Evolutionary conservation across 116 monocot species (phyloP).

Genomic region (Posidonia oceanica): DNA sequence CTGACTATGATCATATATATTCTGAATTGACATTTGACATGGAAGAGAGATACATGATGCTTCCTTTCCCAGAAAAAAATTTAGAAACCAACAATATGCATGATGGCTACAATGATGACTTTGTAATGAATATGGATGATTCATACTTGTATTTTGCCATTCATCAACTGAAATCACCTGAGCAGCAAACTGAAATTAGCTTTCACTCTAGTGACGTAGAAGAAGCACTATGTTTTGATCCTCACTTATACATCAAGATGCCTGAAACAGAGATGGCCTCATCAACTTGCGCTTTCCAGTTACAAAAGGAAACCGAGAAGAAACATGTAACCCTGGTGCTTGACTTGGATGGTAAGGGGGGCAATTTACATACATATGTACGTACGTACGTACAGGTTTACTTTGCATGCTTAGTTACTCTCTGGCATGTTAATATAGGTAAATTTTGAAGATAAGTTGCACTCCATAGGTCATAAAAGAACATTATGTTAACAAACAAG

Average conservation of each 20-base stretch:
- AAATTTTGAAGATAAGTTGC: too few species aligned
- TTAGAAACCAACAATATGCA: conserved; percentile 12
- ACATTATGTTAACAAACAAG: too few species aligned
- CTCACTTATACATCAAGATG: conserved; percentile 28
- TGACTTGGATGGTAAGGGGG: conserved; percentile 69
- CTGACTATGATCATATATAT: conserved; percentile 25
- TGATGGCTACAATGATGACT: conserved; percentile 17
- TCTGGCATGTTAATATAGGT: too few species aligned
- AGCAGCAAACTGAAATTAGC: conserved; percentile 22
- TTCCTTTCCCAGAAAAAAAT: conserved; percentile 37
- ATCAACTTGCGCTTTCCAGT: conserved; percentile 11
- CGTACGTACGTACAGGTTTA: background rate
- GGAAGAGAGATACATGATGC: conserved; percentile 26
- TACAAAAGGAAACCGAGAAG: conserved; percentile 19
- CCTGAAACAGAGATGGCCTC: conserved; percentile 36
- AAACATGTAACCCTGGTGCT: conserved; percentile 61
- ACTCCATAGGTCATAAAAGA: too few species aligned
- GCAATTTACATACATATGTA: background rate
- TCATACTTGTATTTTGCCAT: conserved; percentile 31
- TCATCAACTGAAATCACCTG: conserved; percentile 30
- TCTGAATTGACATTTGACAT: conserved; percentile 31
- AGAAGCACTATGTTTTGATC: conserved; percentile 32
- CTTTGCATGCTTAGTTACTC: too few species aligned
- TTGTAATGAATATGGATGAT: conserved; percentile 23
- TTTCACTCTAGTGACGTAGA: conserved; percentile 12